A percentile compares a stretch with the other conserved stretches of the same genome.
These are phyloP conservation scores for Podaxis sp. DNA, from an alignment of 768 basidiomycete species.

Conservation along the genomic window DNA sequence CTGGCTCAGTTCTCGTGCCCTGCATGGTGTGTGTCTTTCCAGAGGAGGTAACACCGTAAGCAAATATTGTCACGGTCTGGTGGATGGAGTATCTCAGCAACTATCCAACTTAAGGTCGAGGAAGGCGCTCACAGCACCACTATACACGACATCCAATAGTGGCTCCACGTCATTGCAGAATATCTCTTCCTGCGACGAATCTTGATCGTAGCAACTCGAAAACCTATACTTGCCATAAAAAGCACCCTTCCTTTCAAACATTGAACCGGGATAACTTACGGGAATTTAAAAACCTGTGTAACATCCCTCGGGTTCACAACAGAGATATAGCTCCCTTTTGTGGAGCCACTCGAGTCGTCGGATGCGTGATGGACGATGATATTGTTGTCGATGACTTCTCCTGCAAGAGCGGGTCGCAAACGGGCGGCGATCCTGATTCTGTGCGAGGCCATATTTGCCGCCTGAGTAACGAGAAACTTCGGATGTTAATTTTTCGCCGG, in stretches of 20 bases:
- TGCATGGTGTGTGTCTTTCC: slow-evolving; percentile 96
- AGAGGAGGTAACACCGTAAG: slow-evolving; percentile 87
- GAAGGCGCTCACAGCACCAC: slow-evolving; percentile 56
- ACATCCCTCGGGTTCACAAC: slow-evolving; percentile 70
- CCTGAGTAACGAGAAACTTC: not conserved
- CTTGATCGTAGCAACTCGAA: slow-evolving; percentile 70
- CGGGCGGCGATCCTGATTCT: slow-evolving; percentile 73
- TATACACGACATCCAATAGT: slow-evolving; percentile 72
- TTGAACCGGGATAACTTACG: slow-evolving; percentile 36
- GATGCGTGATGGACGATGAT: slow-evolving; percentile 46
- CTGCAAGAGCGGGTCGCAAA: slow-evolving; percentile 58
- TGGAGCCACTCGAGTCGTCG: slow-evolving; percentile 25
- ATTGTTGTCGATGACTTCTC: slow-evolving; percentile 59
- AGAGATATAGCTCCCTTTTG: slow-evolving; percentile 43
- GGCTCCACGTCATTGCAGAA: slow-evolving; percentile 74
- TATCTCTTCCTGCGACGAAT: slow-evolving; percentile 71
- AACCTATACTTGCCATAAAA: slow-evolving; percentile 37
- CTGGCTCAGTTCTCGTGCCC: slow-evolving; percentile 67
- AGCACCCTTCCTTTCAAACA: not conserved
- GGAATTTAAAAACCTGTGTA: slow-evolving; percentile 73
- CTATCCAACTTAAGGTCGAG: not conserved
- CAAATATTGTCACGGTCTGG: slow-evolving; percentile 83
- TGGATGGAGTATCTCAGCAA: slow-evolving; percentile 1
- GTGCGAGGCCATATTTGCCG: slow-evolving; percentile 24
- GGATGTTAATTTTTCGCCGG: not conserved